These are phyloP conservation scores for Saccharomyces uvarum DNA, from an alignment of 1,139 yeast genomes.

Conservation along the genomic window DNA sequence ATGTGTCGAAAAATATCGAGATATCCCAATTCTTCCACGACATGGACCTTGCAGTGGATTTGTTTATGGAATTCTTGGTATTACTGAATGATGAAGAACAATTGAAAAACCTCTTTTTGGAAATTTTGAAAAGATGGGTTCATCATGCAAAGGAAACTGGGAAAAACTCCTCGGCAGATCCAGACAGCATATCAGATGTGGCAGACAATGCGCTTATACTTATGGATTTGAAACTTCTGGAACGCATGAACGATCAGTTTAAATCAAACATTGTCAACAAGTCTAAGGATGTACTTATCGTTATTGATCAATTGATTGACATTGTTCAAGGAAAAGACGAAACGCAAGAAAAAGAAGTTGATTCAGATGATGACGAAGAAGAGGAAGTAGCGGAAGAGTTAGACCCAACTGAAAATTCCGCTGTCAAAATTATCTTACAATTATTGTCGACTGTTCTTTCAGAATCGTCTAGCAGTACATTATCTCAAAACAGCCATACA, in stretches of 20 bases:
- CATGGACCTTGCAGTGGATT: constrained; percentile 46
- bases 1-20: constrained; percentile 1
- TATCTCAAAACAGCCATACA: constrained; percentile 5
- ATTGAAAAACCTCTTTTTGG: constrained; percentile 44
- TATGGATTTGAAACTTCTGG: constrained; percentile 57
- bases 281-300: constrained; percentile 50
- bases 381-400: constrained; percentile 37
- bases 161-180: constrained; percentile 13
- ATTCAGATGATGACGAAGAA: constrained; percentile 39
- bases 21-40: constrained; percentile 33
- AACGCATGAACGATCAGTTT: constrained; percentile 52
- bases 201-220: constrained; percentile 50
- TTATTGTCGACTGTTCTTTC: constrained; percentile 42
- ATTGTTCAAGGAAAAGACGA: constrained; percentile 22
- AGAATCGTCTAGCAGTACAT: constrained; percentile 24
- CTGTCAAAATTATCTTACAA: constrained; percentile 37
- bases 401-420: constrained; percentile 24
- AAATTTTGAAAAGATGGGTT: constrained; percentile 56
- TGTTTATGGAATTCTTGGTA: constrained; percentile 42
- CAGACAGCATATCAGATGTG: constrained; percentile 33
- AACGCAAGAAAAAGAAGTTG: constrained; percentile 31
- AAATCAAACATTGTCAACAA: constrained; percentile 55
- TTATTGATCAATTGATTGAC: constrained; percentile 45
- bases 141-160: constrained; percentile 17
- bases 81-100: constrained; percentile 46